Evolutionary conservation across 148 eudicot species (phyloP).

Genomic region (Silene conica): DNA sequence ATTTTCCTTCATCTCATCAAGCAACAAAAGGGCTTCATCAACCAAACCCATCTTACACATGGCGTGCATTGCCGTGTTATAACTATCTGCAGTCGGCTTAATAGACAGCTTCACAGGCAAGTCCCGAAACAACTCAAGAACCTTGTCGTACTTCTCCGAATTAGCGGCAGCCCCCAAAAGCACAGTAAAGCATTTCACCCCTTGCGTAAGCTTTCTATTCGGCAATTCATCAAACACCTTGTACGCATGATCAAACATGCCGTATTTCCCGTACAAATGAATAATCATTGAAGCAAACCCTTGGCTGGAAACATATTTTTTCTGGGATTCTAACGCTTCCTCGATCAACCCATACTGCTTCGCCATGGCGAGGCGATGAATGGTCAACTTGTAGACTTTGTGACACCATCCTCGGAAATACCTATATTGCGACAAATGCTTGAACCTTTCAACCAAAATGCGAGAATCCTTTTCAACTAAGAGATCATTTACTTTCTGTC

Average conservation of each 20-base stretch:
- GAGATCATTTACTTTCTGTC: background rate
- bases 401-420: conserved; percentile 7
- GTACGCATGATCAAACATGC: conserved; percentile 32
- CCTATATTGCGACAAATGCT: background rate
- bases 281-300: conserved; percentile 19
- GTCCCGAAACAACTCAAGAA: conserved; percentile 31
- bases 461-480: conserved; percentile 14
- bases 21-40: conserved; percentile 29
- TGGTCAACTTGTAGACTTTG: background rate
- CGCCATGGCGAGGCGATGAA: conserved; percentile 18
- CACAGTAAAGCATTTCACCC: conserved; percentile 2
- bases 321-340: conserved; percentile 22
- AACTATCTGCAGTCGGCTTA: background rate
- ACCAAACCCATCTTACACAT: conserved; percentile 38
- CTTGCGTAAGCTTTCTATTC: conserved; percentile 7
- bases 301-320: conserved; percentile 1
- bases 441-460: conserved; percentile 19
- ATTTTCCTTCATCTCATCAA: conserved; percentile 47
- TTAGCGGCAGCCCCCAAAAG: conserved; percentile 24
- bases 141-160: conserved; percentile 31
- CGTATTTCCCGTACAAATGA: conserved; percentile 23
- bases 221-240: conserved; percentile 44
- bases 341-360: conserved; percentile 15
- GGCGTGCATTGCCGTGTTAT: conserved; percentile 24
- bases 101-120: conserved; percentile 20